Percentiles rank a stretch among this genome's conserved stretches.
Conservation (phyloP, 2,329 filamentous ascomycete species). For the Corynespora cassiicola region DNA sequence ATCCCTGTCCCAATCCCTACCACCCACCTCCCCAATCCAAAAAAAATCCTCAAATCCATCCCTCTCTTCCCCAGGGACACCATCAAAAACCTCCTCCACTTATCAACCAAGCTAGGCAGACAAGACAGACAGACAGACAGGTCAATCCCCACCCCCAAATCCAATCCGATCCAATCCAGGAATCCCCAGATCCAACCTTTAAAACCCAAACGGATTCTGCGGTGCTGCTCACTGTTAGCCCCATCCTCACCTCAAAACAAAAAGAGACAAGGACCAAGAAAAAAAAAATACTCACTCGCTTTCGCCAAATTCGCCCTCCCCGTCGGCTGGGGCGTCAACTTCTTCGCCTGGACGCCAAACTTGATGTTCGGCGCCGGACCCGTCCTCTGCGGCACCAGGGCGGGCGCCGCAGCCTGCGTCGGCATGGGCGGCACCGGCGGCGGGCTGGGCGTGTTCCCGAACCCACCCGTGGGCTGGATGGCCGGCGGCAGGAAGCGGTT, state of each 20-base stretch:
- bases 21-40: too few relatives aligned
- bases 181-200: conserved; percentile 23
- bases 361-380: conserved; percentile 86
- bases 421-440: conserved; percentile 64
- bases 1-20: too few relatives aligned
- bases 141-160: too few relatives aligned
- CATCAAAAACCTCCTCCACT: too few relatives aligned
- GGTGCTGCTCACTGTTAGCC: conserved; percentile 60
- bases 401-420: conserved; percentile 64
- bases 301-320: conserved; percentile 90
- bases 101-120: too few relatives aligned
- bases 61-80: too few relatives aligned
- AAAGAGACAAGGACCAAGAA: neutral
- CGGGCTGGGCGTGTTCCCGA: conserved; percentile 52
- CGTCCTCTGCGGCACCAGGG: conserved; percentile 78
- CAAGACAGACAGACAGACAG: conserved; percentile 5
- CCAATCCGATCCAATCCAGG: too few relatives aligned
- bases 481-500: conserved; percentile 53
- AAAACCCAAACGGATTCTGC: conserved; percentile 75
- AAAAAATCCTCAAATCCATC: too few relatives aligned
- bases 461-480: conserved; percentile 62
- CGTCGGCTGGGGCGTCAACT: conserved; percentile 83
- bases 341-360: conserved; percentile 84
- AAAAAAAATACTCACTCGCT: conserved; percentile 78
- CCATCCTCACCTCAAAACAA: neutral